Conservation (phyloP, 371 early-diverging fungal genomes). For the Haplosporangium sp. region DNA sequence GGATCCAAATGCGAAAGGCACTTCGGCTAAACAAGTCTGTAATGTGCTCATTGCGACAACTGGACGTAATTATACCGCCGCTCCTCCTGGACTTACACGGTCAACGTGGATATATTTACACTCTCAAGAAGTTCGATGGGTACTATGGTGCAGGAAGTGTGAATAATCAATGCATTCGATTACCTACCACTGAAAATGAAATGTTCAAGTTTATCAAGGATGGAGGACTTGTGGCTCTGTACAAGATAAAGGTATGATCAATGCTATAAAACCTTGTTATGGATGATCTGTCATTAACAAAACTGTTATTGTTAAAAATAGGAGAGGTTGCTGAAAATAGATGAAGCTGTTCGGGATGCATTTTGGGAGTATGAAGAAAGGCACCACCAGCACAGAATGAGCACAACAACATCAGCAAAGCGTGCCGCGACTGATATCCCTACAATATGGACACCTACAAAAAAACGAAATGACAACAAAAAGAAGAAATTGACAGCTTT, state of each 20-base stretch:
- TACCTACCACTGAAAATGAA: not conserved
- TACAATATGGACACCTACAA: not conserved
- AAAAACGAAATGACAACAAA: constrained; percentile 47
- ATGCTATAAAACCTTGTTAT: not conserved
- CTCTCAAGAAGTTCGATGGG: not conserved
- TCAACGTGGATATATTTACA: not conserved
- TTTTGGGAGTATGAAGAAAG: not conserved
- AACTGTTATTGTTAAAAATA: not conserved
- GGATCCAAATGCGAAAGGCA: not conserved
- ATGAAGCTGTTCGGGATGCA: not conserved
- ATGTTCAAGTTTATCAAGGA: not conserved
- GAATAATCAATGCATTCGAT: not conserved
- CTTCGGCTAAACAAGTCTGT: not conserved
- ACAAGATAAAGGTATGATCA: not conserved
- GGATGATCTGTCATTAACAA: not conserved
- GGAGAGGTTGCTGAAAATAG: not conserved
- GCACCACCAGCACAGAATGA: not conserved
- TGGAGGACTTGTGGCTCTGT: not conserved
- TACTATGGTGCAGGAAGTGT: not conserved
- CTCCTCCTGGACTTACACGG: not conserved
- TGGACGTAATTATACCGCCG: not conserved
- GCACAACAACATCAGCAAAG: not conserved
- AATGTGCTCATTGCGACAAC: not conserved
- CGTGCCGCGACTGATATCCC: not conserved
- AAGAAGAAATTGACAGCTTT: not conserved